A percentile compares a stretch with the other conserved stretches of the same genome.
phyloP scores from a whole-genome alignment of 1,139 yeast genomes.

The Suhomyces chickasaworum region DNA sequence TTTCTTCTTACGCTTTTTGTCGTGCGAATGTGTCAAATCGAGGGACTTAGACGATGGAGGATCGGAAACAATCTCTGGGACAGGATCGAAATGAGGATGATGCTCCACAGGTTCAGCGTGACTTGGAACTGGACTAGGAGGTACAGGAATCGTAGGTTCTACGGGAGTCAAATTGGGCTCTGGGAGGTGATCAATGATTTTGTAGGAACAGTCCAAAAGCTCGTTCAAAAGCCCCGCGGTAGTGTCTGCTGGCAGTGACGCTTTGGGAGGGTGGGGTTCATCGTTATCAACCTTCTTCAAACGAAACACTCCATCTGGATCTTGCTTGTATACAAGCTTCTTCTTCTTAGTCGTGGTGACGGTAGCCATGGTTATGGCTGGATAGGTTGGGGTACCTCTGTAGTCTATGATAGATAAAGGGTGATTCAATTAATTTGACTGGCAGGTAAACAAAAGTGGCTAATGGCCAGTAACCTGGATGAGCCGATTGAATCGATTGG shows the following conservation, averaged over 20 bases:
- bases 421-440: not conserved
- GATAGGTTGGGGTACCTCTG: not conserved
- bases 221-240: conserved; percentile 25
- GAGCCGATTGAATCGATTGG: too few species aligned
- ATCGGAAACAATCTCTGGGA: not conserved
- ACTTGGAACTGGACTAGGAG: not conserved
- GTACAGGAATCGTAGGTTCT: not conserved
- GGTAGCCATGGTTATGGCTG: conserved; percentile 14
- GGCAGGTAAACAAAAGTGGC: too few species aligned
- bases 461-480: too few species aligned
- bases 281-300: conserved; percentile 30
- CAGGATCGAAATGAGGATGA: conserved; percentile 1
- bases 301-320: conserved; percentile 47
- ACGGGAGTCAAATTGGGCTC: not conserved
- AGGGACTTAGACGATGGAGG: conserved; percentile 3
- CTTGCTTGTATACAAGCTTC: conserved; percentile 43
- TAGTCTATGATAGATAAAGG: not conserved
- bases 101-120: not conserved
- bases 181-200: conserved; percentile 7
- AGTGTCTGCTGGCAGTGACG: not conserved
- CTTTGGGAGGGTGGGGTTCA: conserved; percentile 13
- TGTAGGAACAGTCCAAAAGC: conserved; percentile 20
- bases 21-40: conserved; percentile 9
- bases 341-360: conserved; percentile 23
- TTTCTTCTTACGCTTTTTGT: conserved; percentile 11